Evolutionary conservation across 495 filamentous ascomycete genomes (phyloP).

Genomic region (Acidiella bohemica): DNA sequence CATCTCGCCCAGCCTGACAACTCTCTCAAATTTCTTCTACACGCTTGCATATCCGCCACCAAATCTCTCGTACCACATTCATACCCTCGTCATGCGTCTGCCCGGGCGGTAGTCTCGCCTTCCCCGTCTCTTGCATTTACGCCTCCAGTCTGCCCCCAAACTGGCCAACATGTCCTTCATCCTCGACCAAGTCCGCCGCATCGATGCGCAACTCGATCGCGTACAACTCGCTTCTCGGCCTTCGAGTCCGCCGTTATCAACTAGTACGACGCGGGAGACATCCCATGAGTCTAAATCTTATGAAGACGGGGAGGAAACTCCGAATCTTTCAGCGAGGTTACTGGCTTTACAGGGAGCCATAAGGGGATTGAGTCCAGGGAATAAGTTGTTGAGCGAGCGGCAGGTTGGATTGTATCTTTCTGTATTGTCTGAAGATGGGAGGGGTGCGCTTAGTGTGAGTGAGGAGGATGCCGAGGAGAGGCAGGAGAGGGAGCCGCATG

Average conservation of each 20-base stretch:
- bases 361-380: constrained; percentile 19
- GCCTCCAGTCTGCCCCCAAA: background rate
- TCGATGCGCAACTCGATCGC: constrained; percentile 71
- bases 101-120: too few relatives aligned
- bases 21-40: too few relatives aligned
- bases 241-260: constrained; percentile 14
- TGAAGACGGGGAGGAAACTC: too few relatives aligned
- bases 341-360: constrained; percentile 11
- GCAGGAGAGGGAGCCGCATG: constrained; percentile 31
- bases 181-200: constrained; percentile 55
- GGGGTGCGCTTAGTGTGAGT: constrained; percentile 13
- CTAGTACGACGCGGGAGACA: constrained; percentile 5
- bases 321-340: constrained; percentile 6
- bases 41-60: too few relatives aligned
- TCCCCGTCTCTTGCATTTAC: background rate
- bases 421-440: constrained; percentile 4
- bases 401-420: constrained; percentile 11
- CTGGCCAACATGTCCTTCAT: constrained; percentile 46
- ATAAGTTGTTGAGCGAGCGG: constrained; percentile 2
- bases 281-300: too few relatives aligned
- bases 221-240: constrained; percentile 41
- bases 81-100: constrained; percentile 8
- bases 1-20: too few relatives aligned
- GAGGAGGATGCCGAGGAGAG: constrained; percentile 11
- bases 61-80: too few relatives aligned